These are phyloP conservation scores for Amanita rubescens DNA, from an alignment of 768 basidiomycete species.

Conservation along the genomic window DNA sequence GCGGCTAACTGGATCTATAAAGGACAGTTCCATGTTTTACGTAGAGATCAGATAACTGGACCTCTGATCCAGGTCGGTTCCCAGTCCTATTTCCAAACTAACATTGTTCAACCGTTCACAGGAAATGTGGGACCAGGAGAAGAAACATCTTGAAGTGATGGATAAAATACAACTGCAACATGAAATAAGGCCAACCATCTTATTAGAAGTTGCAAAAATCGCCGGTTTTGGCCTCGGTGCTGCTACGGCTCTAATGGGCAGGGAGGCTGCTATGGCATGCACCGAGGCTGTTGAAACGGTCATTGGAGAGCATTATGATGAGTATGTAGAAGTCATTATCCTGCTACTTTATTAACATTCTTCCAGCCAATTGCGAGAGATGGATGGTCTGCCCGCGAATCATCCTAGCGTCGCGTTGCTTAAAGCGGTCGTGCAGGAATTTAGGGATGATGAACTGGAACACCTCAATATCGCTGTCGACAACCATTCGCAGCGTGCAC, in stretches of 20 bases:
- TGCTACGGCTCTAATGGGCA: constrained; percentile 79
- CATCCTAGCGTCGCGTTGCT: constrained; percentile 79
- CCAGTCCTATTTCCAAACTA: neutral
- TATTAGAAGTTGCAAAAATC: constrained; percentile 79
- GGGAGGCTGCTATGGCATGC: constrained; percentile 96
- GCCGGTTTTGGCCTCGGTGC: constrained; percentile 86
- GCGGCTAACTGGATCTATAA: constrained; percentile 95
- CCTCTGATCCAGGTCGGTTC: constrained; percentile 66
- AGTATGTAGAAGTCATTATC: constrained; percentile 47
- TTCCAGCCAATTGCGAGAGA: constrained; percentile 71
- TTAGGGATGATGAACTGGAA: constrained; percentile 92
- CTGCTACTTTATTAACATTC: constrained; percentile 8
- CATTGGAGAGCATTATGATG: constrained; percentile 97
- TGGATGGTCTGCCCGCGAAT: constrained; percentile 51
- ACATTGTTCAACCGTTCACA: constrained; percentile 22
- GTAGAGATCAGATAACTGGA: constrained; percentile 45
- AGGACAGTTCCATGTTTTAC: constrained; percentile 75
- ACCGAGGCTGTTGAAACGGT: constrained; percentile 97
- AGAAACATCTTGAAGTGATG: constrained; percentile 84
- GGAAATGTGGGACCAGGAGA: constrained; percentile 98
- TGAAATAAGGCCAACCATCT: constrained; percentile 70
- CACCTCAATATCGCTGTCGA: constrained; percentile 89
- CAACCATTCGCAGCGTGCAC: constrained; percentile 81
- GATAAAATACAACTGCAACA: constrained; percentile 82
- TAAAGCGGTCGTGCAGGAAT: constrained; percentile 66